phyloP scores from a whole-genome alignment of 2,329 filamentous ascomycete species.

The Fonsecaea monophora region DNA sequence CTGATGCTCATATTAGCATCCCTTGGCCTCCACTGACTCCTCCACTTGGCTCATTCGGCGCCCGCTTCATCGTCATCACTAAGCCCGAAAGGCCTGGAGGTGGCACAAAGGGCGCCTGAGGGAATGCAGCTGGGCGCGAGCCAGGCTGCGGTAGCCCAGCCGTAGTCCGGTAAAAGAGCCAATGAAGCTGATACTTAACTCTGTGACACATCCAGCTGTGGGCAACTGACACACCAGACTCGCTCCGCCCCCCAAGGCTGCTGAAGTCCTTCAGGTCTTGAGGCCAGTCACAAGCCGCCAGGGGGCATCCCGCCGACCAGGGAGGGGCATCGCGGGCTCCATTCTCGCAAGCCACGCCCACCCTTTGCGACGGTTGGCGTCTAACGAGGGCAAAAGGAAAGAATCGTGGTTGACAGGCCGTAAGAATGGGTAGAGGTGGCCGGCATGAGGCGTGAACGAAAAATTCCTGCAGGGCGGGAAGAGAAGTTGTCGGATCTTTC shows the following conservation, averaged over 20 bases:
- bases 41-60: constrained; percentile 21
- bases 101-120: constrained; percentile 32
- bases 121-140: constrained; percentile 28
- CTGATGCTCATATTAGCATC: constrained; percentile 25
- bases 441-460: constrained; percentile 12
- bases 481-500: background rate
- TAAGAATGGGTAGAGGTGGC: constrained; percentile 19
- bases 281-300: constrained; percentile 23
- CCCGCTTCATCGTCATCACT: constrained; percentile 36
- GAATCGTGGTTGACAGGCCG: constrained; percentile 21
- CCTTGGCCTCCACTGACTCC: constrained; percentile 12
- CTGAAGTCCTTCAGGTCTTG: constrained; percentile 16
- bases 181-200: constrained; percentile 18
- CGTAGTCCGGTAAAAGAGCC: constrained; percentile 20
- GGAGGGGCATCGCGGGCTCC: constrained; percentile 9
- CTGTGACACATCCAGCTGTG: constrained; percentile 27
- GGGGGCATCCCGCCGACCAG: constrained; percentile 21
- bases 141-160: constrained; percentile 28
- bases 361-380: constrained; percentile 17
- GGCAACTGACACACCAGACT: constrained; percentile 28
- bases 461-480: constrained; percentile 13
- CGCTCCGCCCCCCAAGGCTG: constrained; percentile 30
- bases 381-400: constrained; percentile 15
- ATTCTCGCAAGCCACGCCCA: constrained; percentile 26
- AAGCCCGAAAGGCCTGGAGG: constrained; percentile 25